A percentile compares a stretch with the other conserved stretches of the same genome.
Conservation (phyloP, 495 filamentous ascomycete genomes). For the Neurospora sublineolata region DNA sequence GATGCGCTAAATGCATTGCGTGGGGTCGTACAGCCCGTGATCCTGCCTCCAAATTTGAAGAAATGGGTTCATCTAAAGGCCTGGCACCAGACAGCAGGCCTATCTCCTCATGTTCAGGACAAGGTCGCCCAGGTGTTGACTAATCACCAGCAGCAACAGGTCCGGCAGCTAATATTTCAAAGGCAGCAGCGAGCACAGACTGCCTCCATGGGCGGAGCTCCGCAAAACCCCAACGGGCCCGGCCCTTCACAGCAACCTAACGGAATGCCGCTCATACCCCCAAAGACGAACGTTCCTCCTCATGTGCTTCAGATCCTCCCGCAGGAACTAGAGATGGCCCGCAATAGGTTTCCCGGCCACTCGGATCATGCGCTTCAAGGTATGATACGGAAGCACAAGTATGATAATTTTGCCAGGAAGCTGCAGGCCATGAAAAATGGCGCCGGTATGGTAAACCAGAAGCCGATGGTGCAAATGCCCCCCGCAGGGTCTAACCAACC, state of each 20-base stretch:
- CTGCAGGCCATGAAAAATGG: slow-evolving; percentile 1
- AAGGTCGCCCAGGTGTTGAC: slow-evolving; percentile 36
- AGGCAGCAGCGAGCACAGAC: slow-evolving; percentile 10
- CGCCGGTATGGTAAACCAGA: slow-evolving; percentile 1
- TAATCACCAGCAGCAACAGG: slow-evolving; percentile 45
- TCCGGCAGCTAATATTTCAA: slow-evolving; percentile 14
- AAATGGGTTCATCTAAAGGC: slow-evolving; percentile 66
- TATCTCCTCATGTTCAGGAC: slow-evolving; percentile 14
- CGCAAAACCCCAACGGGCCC: background rate
- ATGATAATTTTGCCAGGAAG: background rate
- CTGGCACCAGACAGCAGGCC: slow-evolving; percentile 41
- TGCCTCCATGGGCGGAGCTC: background rate
- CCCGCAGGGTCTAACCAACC: background rate
- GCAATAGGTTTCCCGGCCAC: background rate
- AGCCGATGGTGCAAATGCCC: slow-evolving; percentile 3
- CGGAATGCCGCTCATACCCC: background rate
- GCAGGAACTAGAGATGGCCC: slow-evolving; percentile 1
- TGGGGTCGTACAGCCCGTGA: background rate
- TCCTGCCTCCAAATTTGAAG: slow-evolving; percentile 47
- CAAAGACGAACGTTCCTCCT: background rate
- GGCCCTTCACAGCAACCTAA: background rate
- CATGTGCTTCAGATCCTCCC: background rate
- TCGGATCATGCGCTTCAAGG: background rate
- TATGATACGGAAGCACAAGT: background rate
- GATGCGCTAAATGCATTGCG: slow-evolving; percentile 15